phyloP scores from a whole-genome alignment of 495 filamentous ascomycete species.

The Neurospora sp. region DNA sequence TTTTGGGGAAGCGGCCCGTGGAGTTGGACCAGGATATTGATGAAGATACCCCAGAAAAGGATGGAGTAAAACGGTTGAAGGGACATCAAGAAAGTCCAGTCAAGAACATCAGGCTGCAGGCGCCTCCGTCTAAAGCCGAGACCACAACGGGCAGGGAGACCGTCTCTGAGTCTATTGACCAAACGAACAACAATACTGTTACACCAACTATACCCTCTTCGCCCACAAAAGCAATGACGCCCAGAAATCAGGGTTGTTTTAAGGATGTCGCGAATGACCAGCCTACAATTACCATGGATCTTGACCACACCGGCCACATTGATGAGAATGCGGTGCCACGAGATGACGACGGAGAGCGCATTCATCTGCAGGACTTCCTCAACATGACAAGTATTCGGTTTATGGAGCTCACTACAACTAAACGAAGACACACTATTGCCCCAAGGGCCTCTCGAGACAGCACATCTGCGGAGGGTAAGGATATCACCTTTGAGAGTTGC shows the following conservation, averaged over 20 bases:
- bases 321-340: conserved; percentile 24
- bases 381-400: conserved; percentile 94
- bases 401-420: conserved; percentile 90
- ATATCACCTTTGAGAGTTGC: conserved; percentile 56
- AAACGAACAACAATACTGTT: conserved; percentile 1
- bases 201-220: conserved; percentile 37
- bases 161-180: conserved; percentile 33
- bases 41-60: conserved; percentile 53
- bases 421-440: conserved; percentile 74
- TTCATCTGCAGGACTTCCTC: conserved; percentile 85
- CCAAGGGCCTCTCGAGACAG: conserved; percentile 38
- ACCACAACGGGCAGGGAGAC: conserved; percentile 49
- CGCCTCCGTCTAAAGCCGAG: conserved; percentile 54
- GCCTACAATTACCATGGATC: conserved; percentile 34
- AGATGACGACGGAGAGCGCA: conserved; percentile 49
- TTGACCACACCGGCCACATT: conserved; percentile 29
- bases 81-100: conserved; percentile 66
- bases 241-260: conserved; percentile 41
- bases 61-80: conserved; percentile 59
- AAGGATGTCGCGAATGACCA: conserved; percentile 34
- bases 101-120: conserved; percentile 60
- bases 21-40: conserved; percentile 53
- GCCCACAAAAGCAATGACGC: conserved; percentile 41
- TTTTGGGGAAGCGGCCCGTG: conserved; percentile 63
- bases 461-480: conserved; percentile 32